Base-by-base conservation (phyloP, 73 alveolate species). In the Diophrys appendiculata region DNA sequence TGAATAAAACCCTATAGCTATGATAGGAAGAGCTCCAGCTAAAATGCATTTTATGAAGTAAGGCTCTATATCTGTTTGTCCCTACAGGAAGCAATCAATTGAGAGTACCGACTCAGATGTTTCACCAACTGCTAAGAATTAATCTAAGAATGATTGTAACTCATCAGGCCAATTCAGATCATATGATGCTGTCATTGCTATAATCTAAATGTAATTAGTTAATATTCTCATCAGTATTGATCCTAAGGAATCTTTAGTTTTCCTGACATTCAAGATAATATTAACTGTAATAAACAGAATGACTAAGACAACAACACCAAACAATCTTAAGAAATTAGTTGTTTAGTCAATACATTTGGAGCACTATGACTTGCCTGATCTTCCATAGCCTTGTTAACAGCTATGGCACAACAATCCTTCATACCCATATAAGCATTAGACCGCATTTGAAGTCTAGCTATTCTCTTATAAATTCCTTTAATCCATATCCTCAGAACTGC, bases 201-300 rank as follows among this genome's bases (percentile, higher is more conserved):
- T 34, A 27, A 70, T 70, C 28, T 70, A 67, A 2, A 70, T 64
- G n/a, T 70, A 33, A 33, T 70, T 70, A 22, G 78, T 33, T 70
- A 70, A 30, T 23, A 70, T 70, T 33, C 78, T 29, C 2, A 70
- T n/a, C 18, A 70, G 67, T 3, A 70, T 67, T 27, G 78, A 70
- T 29, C n/a, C n/a, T 24, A 33, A 30, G 34, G 68, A 33, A 18
- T 70, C 78, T 35, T 70, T 33, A 23, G 64, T 70, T 29, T 70
- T 70, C 34, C 78, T 29, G 1, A 70, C 28, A 31, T 70, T 70
- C 1, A 70, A 30, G 1, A 70, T 34, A 33, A 70, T 33, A 30
- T 26, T 29, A 24, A 29, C 18, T 8, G 33, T 2, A 2, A 70
- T 31, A 33, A 30, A 70, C 30, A 27, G 3, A 33, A 30, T 33